Evolutionary conservation across 2,329 filamentous ascomycete genomes (phyloP), one percentile per base, ranked within the genome.

Genomic region (Colletotrichum sojae): DNA sequence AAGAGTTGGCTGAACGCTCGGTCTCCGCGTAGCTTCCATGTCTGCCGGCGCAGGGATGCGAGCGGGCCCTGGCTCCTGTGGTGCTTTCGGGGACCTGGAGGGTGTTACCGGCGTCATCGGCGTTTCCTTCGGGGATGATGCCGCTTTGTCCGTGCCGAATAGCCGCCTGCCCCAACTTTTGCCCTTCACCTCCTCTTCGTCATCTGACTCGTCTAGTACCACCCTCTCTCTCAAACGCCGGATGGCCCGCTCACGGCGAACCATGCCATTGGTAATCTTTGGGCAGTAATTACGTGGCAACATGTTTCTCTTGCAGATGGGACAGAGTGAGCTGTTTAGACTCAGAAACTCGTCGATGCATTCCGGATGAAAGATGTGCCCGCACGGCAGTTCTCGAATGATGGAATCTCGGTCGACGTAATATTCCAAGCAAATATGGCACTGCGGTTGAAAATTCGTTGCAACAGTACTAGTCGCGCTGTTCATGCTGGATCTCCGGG

Each of bases 291-390:
- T 82, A 73, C 78, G 75, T 6, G 95, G 94, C 1, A 98, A 82
- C 75, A 95, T 93, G 57, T 89, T 93, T 70, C 91, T 89, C 78
- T 97, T 98, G 84, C 96, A 99, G 74, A 97, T 84, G 0, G 96
- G 95, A 76, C 96, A 99, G 2, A 98, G 85, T 18, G 93, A 97
- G 76, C 93, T 97, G 76, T 92, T 91, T 63, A 90, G 86, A 51
- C 87, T 85, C 13, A 98, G 84, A 75, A 96, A 97, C 22, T 91
- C 88, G 76, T 98, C 95, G 72, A 98, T 95, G 76, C 96, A 99
- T 72, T 93, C 91, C 0, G 93, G 92, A 73, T 99, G 95, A 79
- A 95, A 99, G 65, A 98, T 95, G 78, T 99, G 96, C 0, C 92
- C 90, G 74, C 96, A 99, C 0, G 94, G 90, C 3, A 98, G 84